Evolutionary conservation across 305 asterid species (phyloP), one percentile per base, ranked within the genome.

Genomic region (Solanum hybrid): DNA sequence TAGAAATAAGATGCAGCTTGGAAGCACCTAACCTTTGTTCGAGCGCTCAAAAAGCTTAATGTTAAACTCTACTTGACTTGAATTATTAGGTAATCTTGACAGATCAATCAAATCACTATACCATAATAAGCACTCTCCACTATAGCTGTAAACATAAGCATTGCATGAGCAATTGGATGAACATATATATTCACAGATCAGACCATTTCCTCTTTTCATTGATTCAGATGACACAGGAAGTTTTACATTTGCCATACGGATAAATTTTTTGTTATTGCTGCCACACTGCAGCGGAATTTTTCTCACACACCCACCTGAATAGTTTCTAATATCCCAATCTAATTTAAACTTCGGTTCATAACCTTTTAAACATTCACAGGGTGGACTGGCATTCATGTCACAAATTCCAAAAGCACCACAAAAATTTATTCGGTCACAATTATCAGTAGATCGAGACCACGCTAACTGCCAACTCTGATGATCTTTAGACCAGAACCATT

Each of bases 321-420:
- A 92, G 82, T 90, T 57, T 0, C 1, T 0, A 13, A 0, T n/a
- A 42, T 46, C 71, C 93, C 92, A 92, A 12, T 82, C 87, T 86
- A 1, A 5, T 18, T 0, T 2, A 22, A 13, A 42, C 11, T 22
- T 51, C 0, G 91, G 88, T 11, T 14, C 89, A 86, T 86, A 92
- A 8, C 90, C 92, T 34, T 40, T 2, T 86, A 91, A 90, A 11
- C 94, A 92, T 37, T 37, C 35, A 74, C 92, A 91, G 12, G 14
- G 0, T 7, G 90, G 64, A 3, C 2, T 2, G 39, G 5, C 0
- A 18, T 3, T 81, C 22, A 39, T 67, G 42, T 90, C 71, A 79
- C 93, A 91, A 61, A 92, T 87, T 26, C 77, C 91, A 83, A 88
- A 91, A 89, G 83, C 34, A 86, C 94, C 93, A 89, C 94, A 92